A percentile compares a stretch with the other conserved stretches of the same genome.
Evolutionary conservation across 1,284 basidiomycete species (phyloP).

Genomic region (Phaffia rhodozyma): DNA sequence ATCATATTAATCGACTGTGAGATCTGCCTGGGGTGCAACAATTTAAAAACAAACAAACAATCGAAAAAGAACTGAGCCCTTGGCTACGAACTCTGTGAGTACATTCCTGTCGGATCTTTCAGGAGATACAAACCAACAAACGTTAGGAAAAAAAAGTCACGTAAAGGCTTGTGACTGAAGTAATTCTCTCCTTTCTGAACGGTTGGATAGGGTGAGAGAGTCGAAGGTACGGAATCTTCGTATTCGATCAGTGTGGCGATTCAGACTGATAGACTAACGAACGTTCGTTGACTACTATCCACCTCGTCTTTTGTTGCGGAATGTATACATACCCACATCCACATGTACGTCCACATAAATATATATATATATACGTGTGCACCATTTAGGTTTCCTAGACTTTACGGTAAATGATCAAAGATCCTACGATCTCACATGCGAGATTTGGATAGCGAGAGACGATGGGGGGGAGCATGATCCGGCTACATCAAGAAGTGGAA

Average conservation of each 20-base stretch:
- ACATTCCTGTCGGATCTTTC: neutral
- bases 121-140: neutral
- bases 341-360: neutral
- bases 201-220: neutral
- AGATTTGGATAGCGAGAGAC: neutral
- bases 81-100: conserved; percentile 31
- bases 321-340: too few species aligned
- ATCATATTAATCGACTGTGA: conserved; percentile 14
- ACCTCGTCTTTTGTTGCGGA: neutral
- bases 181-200: neutral
- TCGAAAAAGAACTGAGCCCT: conserved; percentile 29
- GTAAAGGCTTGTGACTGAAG: too few species aligned
- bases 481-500: neutral
- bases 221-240: neutral
- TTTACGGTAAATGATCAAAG: conserved; percentile 18
- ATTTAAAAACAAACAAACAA: neutral
- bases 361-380: neutral
- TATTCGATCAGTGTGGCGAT: neutral
- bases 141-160: too few species aligned
- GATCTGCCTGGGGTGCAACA: too few species aligned
- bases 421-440: neutral
- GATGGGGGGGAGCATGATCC: neutral
- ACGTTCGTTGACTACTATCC: neutral
- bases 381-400: conserved; percentile 2
- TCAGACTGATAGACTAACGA: neutral